These are phyloP conservation scores for Silene uniflora DNA, from an alignment of 148 eudicot genomes.

Conservation along the genomic window DNA sequence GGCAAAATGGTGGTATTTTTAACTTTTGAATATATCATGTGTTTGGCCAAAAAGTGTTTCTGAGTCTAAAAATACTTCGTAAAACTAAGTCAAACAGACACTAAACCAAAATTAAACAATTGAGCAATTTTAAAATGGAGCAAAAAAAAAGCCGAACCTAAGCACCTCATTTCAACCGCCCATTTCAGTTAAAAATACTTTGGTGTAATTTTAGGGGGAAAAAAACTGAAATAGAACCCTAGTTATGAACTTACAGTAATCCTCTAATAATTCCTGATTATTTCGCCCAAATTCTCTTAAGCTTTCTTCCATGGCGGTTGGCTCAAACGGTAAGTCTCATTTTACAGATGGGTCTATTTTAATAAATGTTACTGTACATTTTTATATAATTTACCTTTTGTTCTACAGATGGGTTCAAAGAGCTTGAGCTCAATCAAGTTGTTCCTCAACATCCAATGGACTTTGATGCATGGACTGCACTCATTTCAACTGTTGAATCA, in stretches of 20 bases:
- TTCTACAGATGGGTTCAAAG: constrained; percentile 37
- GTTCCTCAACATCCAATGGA: constrained; percentile 40
- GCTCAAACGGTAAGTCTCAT: constrained; percentile 1
- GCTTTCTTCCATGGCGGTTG: constrained; percentile 8
- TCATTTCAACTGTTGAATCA: constrained; percentile 59
- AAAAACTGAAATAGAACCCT: no score
- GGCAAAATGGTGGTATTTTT: no score
- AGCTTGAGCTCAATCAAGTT: constrained; percentile 37
- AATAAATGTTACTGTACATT: neutral
- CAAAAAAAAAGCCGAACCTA: no score
- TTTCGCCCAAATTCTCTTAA: neutral
- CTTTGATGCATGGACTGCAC: constrained; percentile 57
- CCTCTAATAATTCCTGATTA: neutral
- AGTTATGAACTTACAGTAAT: neutral
- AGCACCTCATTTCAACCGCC: no score
- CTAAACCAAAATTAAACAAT: no score
- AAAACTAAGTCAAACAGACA: no score
- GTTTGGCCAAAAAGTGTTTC: no score
- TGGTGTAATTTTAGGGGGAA: no score
- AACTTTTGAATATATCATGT: no score
- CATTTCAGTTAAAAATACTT: no score
- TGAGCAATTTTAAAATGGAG: no score
- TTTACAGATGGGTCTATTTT: neutral
- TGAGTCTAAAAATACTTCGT: no score
- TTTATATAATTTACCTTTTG: neutral